Base-by-base conservation (phyloP, 1,284 basidiomycete genomes). In the Lignosus rhinocerotis region DNA sequence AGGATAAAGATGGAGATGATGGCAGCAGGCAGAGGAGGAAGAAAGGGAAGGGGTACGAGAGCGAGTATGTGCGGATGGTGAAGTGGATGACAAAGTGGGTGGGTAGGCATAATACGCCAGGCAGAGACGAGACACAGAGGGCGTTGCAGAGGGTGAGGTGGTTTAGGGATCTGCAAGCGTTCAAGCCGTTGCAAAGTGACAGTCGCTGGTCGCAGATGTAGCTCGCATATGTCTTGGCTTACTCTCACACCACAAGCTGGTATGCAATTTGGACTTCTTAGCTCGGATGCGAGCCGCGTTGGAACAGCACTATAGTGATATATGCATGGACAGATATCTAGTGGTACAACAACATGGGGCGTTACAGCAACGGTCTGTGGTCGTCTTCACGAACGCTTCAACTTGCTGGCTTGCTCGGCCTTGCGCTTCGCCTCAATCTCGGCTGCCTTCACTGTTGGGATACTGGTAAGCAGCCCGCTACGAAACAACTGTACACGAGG, bases 11-110 rank as follows among this genome's bases (percentile, higher is more conserved):
- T 11, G 11, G 30, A 14, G 43, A 16, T 6, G 11, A 45, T 12
- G 6, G 43, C 11, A 11, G 43, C 8, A 44, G 19, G 21, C 25
- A 14, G 43, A 19, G 14, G n/a, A 69, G 71, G 50, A 64, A 68
- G 56, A 66, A 68, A 72, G 69, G 72, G 21, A 14, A 30, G 66
- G 62, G 42, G 63, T 66, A 46, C 45, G 71, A 66, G 73, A 76
- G 67, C 67, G 73, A 86, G 72, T 84, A 85, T 68, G 67, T 71
- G 45, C 73, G 74, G 61, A 66, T 93, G 53, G 74, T 82, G 51
- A 61, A 61, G 43, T 93, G 91, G 90, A 72, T 93, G 55, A 64
- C 66, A 31, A 83, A 79, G 8, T 94, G 92, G 92, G 79, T 91
- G 0, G 85, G 84, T 0, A 70, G 74, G 64, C 63, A 72, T 59